Evolutionary conservation across 2,329 filamentous ascomycete genomes (phyloP), one percentile per base, ranked within the genome.

Genomic region (Davidsoniella australis): DNA sequence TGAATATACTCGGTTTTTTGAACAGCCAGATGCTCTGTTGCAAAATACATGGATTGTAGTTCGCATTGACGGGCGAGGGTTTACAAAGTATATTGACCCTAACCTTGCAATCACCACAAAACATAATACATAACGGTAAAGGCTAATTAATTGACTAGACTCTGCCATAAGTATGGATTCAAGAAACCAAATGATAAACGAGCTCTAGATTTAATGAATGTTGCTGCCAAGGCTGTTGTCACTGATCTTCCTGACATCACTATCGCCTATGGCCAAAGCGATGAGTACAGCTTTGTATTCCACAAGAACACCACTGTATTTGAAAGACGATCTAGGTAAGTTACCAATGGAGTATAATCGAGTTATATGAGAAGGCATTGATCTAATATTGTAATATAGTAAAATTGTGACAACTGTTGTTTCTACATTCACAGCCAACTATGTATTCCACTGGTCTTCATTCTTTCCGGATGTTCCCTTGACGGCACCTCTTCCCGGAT

Each of bases 1-100:
- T 62, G 88, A 94, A 67, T 98, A 98, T 64, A 89, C 96, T 55
- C 85, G 85, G 62, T 66, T 70, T 44, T 96, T 96, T 60, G 91
- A 98, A 70, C 83, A 83, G 60, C 68, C 79, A 5, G 87, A 95
- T 60, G 66, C 66, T 43, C 68, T 98, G 39, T 72, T 96, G 18
- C 85, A 81, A 48, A 94, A 93, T 61, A 96, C 89, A 23, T 98
- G 88, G 87, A 82, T 96, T 50, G 86, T 96, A 17, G 80, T 98
- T 50, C 80, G 91, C 53, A 80, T 98, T 59, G 91, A 98, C 65
- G 91, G 91, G 20, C 75, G 89, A 55, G 88, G 87, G 16, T 98
- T 98, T 65, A 91, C 88, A 59, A 95, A 94, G 86, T 93, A 68
- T 61, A 36, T 5, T n/a, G 47, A 49, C 51, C 46, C 37, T 29